These are phyloP conservation scores for Lactarius hengduanensis DNA, from an alignment of 768 basidiomycete species.

Conservation along the genomic window DNA sequence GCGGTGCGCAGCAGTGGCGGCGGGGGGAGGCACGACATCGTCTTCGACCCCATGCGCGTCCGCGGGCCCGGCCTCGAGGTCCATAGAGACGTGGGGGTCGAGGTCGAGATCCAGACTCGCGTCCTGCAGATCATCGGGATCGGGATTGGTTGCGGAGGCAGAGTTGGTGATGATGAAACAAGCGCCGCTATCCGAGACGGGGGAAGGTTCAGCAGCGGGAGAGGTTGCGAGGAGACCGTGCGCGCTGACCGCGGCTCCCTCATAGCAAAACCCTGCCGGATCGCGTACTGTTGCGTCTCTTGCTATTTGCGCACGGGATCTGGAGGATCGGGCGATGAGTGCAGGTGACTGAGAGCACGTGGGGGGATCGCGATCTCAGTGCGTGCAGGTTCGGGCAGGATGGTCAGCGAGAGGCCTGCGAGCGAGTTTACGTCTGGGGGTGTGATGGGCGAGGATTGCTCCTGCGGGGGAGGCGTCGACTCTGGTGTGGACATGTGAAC, in stretches of 20 bases:
- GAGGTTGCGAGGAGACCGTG: constrained; percentile 19
- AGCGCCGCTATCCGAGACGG: neutral
- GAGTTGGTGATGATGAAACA: neutral
- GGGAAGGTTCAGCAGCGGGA: neutral
- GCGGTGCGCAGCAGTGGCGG: neutral
- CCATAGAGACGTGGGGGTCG: too few relatives aligned
- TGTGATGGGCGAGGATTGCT: neutral
- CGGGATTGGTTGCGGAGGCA: too few relatives aligned
- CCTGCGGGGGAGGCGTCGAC: neutral
- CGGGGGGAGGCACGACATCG: neutral
- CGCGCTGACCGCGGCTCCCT: constrained; percentile 19
- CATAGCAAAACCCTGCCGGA: constrained; percentile 18
- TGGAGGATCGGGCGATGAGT: neutral
- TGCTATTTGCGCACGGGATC: neutral
- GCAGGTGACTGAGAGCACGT: neutral
- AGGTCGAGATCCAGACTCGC: neutral
- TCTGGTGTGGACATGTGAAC: neutral
- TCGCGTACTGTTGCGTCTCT: neutral
- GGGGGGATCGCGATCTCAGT: constrained; percentile 8
- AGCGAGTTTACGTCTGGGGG: constrained; percentile 2
- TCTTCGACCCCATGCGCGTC: too few relatives aligned
- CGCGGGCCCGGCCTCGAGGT: neutral
- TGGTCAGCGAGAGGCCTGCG: constrained; percentile 7
- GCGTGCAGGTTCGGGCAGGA: constrained; percentile 6
- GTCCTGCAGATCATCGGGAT: neutral